Conservation (phyloP, 2,329 filamentous ascomycete species). For the Pyrenophora tritici-repentis region DNA sequence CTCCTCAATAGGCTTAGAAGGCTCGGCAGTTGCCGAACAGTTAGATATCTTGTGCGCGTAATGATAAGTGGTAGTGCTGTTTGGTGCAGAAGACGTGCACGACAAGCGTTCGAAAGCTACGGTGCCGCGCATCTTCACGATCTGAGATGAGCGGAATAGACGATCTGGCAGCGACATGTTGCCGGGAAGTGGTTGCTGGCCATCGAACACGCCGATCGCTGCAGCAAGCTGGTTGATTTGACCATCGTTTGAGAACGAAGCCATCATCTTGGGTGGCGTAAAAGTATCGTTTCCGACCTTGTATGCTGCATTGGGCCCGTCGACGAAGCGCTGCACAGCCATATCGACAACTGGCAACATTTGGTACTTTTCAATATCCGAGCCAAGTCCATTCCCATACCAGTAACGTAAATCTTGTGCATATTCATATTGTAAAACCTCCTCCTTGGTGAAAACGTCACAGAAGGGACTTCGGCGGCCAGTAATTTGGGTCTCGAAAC, state of each 20-base stretch:
- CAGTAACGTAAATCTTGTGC: slow-evolving; percentile 71
- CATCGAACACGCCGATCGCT: slow-evolving; percentile 65
- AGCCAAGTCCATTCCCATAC: slow-evolving; percentile 66
- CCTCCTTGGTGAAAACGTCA: slow-evolving; percentile 63
- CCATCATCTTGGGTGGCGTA: slow-evolving; percentile 61
- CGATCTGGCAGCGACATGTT: slow-evolving; percentile 55
- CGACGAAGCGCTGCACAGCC: slow-evolving; percentile 58
- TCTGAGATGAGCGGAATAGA: slow-evolving; percentile 61
- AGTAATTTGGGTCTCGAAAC: slow-evolving; percentile 71
- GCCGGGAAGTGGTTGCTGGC: slow-evolving; percentile 56
- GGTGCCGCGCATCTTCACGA: slow-evolving; percentile 68
- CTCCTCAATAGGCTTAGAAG: slow-evolving; percentile 23
- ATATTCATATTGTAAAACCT: slow-evolving; percentile 69
- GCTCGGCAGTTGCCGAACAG: neutral
- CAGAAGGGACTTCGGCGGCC: slow-evolving; percentile 66
- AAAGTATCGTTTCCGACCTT: slow-evolving; percentile 55
- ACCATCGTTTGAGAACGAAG: slow-evolving; percentile 68
- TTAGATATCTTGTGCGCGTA: slow-evolving; percentile 5
- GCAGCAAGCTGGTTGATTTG: slow-evolving; percentile 67
- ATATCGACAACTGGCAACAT: slow-evolving; percentile 66
- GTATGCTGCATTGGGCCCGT: slow-evolving; percentile 58
- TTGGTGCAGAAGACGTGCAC: slow-evolving; percentile 46
- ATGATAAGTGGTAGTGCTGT: slow-evolving; percentile 2
- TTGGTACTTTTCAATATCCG: slow-evolving; percentile 59
- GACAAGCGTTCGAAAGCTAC: slow-evolving; percentile 67